Evolutionary conservation across 2,329 filamentous ascomycete species (phyloP).

Genomic region (Penicillium capsulatum): DNA sequence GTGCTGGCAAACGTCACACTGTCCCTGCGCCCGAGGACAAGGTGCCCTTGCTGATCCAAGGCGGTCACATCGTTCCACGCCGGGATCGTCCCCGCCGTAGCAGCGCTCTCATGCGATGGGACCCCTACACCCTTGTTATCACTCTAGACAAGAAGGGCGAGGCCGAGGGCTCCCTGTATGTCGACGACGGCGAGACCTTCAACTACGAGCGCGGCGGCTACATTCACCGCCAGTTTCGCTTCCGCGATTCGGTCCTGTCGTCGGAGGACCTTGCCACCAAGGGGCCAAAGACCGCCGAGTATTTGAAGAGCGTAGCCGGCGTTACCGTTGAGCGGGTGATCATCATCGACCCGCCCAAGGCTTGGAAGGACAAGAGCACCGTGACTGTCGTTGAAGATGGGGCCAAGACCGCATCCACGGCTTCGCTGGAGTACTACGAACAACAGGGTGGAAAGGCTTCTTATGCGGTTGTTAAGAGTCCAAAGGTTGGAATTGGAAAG

Average conservation of each 20-base stretch:
- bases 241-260: constrained; percentile 57
- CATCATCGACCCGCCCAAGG: constrained; percentile 69
- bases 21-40: constrained; percentile 76
- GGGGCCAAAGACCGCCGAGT: constrained; percentile 63
- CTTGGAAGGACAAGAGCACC: constrained; percentile 63
- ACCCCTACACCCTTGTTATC: constrained; percentile 90
- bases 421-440: constrained; percentile 55
- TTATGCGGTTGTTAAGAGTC: constrained; percentile 62
- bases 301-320: constrained; percentile 71
- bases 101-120: constrained; percentile 82
- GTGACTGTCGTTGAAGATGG: constrained; percentile 51
- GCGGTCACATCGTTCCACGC: constrained; percentile 85
- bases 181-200: constrained; percentile 91
- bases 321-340: constrained; percentile 82
- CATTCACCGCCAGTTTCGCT: constrained; percentile 77
- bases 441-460: constrained; percentile 53
- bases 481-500: constrained; percentile 57
- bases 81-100: constrained; percentile 84
- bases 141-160: constrained; percentile 63
- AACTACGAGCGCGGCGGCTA: constrained; percentile 81
- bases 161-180: constrained; percentile 78
- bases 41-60: constrained; percentile 86
- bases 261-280: constrained; percentile 64
- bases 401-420: constrained; percentile 43
- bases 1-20: constrained; percentile 65